Evolutionary conservation across 2,329 filamentous ascomycete species (phyloP).

Genomic region (Mycogone perniciosa): DNA sequence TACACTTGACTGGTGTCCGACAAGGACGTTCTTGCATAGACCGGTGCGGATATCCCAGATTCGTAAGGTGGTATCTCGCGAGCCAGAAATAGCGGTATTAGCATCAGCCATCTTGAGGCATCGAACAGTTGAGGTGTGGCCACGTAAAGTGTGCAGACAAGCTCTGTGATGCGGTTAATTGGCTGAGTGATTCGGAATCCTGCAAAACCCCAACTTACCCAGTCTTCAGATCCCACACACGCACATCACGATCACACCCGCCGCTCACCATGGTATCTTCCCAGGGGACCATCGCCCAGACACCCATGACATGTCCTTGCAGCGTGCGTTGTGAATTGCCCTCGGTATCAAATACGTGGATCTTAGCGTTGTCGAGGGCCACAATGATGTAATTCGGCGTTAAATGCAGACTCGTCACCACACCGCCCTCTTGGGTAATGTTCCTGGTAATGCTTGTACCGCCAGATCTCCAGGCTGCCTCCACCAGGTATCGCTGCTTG

Average conservation of each 20-base stretch:
- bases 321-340: conserved; percentile 83
- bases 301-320: conserved; percentile 95
- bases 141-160: conserved; percentile 76
- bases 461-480: conserved; percentile 92
- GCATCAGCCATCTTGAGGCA: conserved; percentile 97
- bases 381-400: conserved; percentile 97
- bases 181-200: neutral
- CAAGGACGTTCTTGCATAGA: conserved; percentile 81
- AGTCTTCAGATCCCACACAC: conserved; percentile 92
- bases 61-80: conserved; percentile 85
- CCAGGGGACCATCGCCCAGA: conserved; percentile 99
- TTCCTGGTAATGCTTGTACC: conserved; percentile 78
- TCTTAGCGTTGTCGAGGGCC: conserved; percentile 95
- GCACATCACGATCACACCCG: conserved; percentile 91
- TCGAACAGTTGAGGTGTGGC: conserved; percentile 92
- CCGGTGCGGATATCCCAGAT: conserved; percentile 93
- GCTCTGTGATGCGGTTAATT: conserved; percentile 41
- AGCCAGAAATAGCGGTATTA: conserved; percentile 92
- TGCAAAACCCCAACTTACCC: conserved; percentile 52
- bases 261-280: conserved; percentile 91
- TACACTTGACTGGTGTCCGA: conserved; percentile 93
- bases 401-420: conserved; percentile 90
- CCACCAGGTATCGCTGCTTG: conserved; percentile 94
- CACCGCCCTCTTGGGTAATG: conserved; percentile 93
- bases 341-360: conserved; percentile 93